These are phyloP conservation scores for Trametopsis cervina DNA, from an alignment of 768 basidiomycete species.

Conservation along the genomic window DNA sequence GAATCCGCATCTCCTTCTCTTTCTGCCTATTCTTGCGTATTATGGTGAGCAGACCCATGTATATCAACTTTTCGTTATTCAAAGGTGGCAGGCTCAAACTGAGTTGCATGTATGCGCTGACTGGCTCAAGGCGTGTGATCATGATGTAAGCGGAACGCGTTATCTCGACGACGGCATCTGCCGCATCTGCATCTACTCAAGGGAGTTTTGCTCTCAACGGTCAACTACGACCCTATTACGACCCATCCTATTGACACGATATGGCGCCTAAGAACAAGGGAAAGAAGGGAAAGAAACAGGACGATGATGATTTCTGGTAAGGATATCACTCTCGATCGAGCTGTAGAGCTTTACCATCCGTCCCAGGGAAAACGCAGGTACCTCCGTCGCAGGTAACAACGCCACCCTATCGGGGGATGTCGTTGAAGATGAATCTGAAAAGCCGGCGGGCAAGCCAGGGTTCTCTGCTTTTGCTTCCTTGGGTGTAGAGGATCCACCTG, in stretches of 20 bases:
- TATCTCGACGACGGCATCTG: neutral
- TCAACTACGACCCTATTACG: neutral
- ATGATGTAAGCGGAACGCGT: neutral
- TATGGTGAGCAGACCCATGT: constrained; percentile 92
- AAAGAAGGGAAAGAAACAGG: constrained; percentile 79
- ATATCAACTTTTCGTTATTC: too few relatives aligned
- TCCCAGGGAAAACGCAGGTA: constrained; percentile 61
- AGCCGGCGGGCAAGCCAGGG: constrained; percentile 22
- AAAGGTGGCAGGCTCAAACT: too few relatives aligned
- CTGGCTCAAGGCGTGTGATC: too few relatives aligned
- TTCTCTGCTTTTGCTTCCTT: constrained; percentile 49
- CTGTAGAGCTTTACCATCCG: constrained; percentile 1
- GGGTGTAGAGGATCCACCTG: constrained; percentile 36
- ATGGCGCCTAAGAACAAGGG: constrained; percentile 74
- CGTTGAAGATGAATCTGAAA: constrained; percentile 37
- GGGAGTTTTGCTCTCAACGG: neutral
- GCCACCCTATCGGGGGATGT: constrained; percentile 25
- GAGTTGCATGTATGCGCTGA: too few relatives aligned
- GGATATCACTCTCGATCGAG: neutral
- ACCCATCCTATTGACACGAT: neutral
- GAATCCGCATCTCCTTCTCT: constrained; percentile 92
- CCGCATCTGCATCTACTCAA: neutral
- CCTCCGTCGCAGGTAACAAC: constrained; percentile 41
- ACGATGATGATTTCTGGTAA: constrained; percentile 83
- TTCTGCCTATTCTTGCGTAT: constrained; percentile 95